Base-by-base conservation (phyloP, 371 early-diverging fungal genomes). In the Mortierella sp. region DNA sequence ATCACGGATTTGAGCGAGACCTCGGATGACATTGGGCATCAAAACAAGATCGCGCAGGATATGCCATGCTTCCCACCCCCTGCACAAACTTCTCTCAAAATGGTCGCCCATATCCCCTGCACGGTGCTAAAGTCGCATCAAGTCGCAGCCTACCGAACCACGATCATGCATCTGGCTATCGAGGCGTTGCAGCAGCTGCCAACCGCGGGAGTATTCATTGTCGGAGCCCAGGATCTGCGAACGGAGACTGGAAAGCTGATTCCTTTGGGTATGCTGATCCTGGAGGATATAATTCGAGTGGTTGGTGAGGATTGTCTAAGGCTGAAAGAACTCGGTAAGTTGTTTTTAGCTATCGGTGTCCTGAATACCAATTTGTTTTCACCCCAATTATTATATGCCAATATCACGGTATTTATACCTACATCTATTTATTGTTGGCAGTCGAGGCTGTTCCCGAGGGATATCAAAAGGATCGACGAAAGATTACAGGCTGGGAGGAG, bases 381-480 rank as follows among this genome's bases (percentile, higher is more conserved):
- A n/a, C 6, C 31, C 7, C 24, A 23, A 9, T 37, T 41, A 3
- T 50, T 24, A 26, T 50, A 11, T 4, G 26, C 5, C 6, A 32
- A 34, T 30, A 37, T 11, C 1, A 19, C 28, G n/a, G 12, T 37
- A 9, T 19, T 7, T 6, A 6, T 17, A 28, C 5, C 11, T 28
- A 9, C 26, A 6, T 23, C 14, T 19, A 21, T 39, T 30, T 43
- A 23, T 53, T 31, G 23, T 14, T 15, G 9, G 46, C 90, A 84
- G 90, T 95, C 0, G 88, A 93, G 2, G 89, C 89, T 15, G 94
- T 95, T 0, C 94, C 94, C 17, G 89, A 92, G 48, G 95, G 96
- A 9, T 90, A 91, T 60, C 86, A 90, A 3, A 87, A 89, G 50
- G 87, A 92, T 55, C 84, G 91, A 17, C 78, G 81, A 28, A 82